phyloP scores from a whole-genome alignment of 1,284 basidiomycete species.

The Cerioporus squamosus region DNA sequence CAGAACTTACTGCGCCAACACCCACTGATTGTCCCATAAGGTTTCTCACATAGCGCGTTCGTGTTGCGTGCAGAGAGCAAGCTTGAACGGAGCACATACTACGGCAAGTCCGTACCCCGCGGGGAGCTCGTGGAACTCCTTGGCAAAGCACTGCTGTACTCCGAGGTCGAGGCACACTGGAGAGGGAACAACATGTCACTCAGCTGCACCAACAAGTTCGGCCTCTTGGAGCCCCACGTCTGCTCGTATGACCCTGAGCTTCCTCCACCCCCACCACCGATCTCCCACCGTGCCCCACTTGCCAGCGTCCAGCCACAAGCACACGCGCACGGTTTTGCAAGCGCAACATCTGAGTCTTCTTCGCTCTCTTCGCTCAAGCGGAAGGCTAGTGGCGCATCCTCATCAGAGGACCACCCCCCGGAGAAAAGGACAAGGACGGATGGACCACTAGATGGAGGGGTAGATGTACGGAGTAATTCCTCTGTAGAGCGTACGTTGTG shows the following conservation, averaged over 20 bases:
- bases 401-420: slow-evolving; percentile 28
- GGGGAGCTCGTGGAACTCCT: slow-evolving; percentile 83
- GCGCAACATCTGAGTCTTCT: slow-evolving; percentile 16
- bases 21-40: slow-evolving; percentile 39
- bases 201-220: slow-evolving; percentile 70
- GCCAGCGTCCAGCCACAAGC: background rate
- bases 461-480: slow-evolving; percentile 29
- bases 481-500: slow-evolving; percentile 35
- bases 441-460: slow-evolving; percentile 28
- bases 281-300: slow-evolving; percentile 1
- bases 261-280: slow-evolving; percentile 20
- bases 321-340: background rate
- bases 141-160: slow-evolving; percentile 79
- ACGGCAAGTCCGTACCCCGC: slow-evolving; percentile 74
- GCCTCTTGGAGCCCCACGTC: slow-evolving; percentile 70
- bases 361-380: slow-evolving; percentile 33
- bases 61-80: slow-evolving; percentile 71
- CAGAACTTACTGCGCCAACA: background rate
- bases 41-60: slow-evolving; percentile 81
- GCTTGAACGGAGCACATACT: slow-evolving; percentile 67
- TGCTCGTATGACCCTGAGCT: slow-evolving; percentile 54
- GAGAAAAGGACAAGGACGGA: slow-evolving; percentile 37
- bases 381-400: slow-evolving; percentile 33
- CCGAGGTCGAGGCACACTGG: slow-evolving; percentile 86
- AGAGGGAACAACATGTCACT: slow-evolving; percentile 58